Percentiles rank a stretch among this genome's conserved stretches.
Conservation (phyloP, 257 asterid species). For the Marsdenia floribunda region DNA sequence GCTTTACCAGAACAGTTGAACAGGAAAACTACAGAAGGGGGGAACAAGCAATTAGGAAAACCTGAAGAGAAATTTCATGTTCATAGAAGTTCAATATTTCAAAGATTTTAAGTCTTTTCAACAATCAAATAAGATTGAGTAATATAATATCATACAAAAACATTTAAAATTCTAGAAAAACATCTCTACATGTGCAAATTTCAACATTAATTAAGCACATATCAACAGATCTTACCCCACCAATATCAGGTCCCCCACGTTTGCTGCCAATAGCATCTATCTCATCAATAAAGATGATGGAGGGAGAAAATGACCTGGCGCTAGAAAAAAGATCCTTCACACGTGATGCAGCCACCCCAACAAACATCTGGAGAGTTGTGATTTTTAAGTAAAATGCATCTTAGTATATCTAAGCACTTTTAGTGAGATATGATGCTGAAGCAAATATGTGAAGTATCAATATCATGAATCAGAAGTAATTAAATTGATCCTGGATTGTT, state of each 20-base stretch:
- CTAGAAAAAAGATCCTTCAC: constrained; percentile 95
- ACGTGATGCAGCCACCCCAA: constrained; percentile 99
- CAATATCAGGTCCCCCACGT: constrained; percentile 99
- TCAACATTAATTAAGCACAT: neutral
- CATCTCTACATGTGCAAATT: neutral
- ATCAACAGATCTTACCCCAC: constrained; percentile 72
- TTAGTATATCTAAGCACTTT: constrained; percentile 1
- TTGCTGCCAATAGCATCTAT: constrained; percentile 99
- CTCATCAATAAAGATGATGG: constrained; percentile 96
- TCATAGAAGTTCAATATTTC: neutral
- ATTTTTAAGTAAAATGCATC: neutral
- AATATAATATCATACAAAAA: neutral
- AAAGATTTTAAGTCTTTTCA: neutral
- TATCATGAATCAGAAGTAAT: neutral
- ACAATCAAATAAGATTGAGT: neutral
- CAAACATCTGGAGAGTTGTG: constrained; percentile 76
- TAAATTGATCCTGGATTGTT: neutral
- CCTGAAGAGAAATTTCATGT: neutral
- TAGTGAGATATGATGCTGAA: neutral
- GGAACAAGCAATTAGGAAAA: neutral
- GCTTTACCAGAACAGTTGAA: neutral
- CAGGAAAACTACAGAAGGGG: neutral
- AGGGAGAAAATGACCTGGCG: constrained; percentile 95
- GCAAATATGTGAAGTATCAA: neutral
- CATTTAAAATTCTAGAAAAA: neutral